Evolutionary conservation across 140 eudicot genomes (phyloP).

Genomic region (Erigeron philadelphicus): DNA sequence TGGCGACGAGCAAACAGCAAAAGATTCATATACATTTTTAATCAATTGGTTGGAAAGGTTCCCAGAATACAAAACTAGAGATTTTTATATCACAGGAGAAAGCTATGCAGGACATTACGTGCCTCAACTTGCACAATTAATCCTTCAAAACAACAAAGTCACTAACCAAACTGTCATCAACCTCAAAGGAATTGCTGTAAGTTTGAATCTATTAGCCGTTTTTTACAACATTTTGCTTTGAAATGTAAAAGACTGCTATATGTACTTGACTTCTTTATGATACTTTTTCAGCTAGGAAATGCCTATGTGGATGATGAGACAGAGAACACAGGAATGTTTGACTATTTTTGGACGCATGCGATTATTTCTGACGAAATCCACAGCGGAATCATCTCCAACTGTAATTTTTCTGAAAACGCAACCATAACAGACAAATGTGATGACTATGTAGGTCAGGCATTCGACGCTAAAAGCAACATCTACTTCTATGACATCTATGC

Average conservation of each 20-base stretch:
- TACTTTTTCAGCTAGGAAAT: slow-evolving; percentile 52
- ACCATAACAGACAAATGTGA: slow-evolving; percentile 28
- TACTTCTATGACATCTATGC: slow-evolving; percentile 55
- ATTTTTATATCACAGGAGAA: slow-evolving; percentile 59
- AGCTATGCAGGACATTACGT: slow-evolving; percentile 75
- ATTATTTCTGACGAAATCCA: slow-evolving; percentile 55
- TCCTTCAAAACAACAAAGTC: slow-evolving; percentile 47
- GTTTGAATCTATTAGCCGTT: background rate
- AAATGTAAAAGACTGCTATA: background rate
- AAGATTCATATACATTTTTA: slow-evolving; percentile 59
- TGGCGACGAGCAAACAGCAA: slow-evolving; percentile 52
- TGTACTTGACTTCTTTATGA: background rate
- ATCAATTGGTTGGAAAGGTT: slow-evolving; percentile 75
- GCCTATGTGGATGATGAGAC: slow-evolving; percentile 47
- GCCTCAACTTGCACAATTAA: slow-evolving; percentile 67
- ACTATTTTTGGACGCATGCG: slow-evolving; percentile 51
- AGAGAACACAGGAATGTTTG: slow-evolving; percentile 34
- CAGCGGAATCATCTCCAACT: slow-evolving; percentile 37
- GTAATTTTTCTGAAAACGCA: slow-evolving; percentile 45
- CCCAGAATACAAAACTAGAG: slow-evolving; percentile 64
- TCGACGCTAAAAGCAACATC: slow-evolving; percentile 29
- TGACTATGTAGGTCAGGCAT: slow-evolving; percentile 23
- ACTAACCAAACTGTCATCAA: slow-evolving; percentile 59
- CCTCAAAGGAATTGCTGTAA: slow-evolving; percentile 69
- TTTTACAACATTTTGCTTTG: background rate